Evolutionary conservation across 805 yeast genomes (phyloP), one percentile per base, ranked within the genome.

Genomic region (Tetrapisispora namnaoensis): DNA sequence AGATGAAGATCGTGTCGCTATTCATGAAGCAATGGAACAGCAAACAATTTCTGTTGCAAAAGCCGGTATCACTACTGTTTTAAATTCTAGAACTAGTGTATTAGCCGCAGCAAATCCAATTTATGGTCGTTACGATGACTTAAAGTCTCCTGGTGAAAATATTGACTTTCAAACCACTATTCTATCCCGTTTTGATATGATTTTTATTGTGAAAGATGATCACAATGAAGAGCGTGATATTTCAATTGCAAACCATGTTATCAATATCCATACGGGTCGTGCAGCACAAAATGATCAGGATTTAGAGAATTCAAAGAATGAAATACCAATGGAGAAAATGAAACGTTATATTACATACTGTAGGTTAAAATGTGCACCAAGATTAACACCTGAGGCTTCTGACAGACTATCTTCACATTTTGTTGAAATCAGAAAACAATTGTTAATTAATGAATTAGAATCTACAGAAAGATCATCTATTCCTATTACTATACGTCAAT

Each of bases 1-100:
- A 65, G 99, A 93, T 62, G 98, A 93, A 65, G 99, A 93, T 68
- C 78, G 99, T 63, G 98, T 93, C 37, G 98, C 99, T 0, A 93
- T 93, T 56, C 99, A 93, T 68, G 99, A 93, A 73, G 99, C 99
- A 13, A 93, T 93, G 99, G 99, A 93, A 71, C 99, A 93, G 69
- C 99, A 93, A 69, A 93, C 99, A 0, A 93, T 93, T 51, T 91
- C 98, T 14, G 90, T 93, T 65, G 99, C 99, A 32, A 93, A 93
- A 67, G 99, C 99, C 10, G 99, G 99, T 66, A 93, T 93, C 57
- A 93, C 98, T 2, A 93, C 99, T 0, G 90, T 93, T 49, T 75
- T 93, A 57, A 93, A 93, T 68, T 93, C 99, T 3, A 78, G 99
- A 69, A 93, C 99, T 0, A 83, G 95, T 35, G 99, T 93, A 4